A percentile compares a stretch with the other conserved stretches of the same genome.
These are phyloP conservation scores for Trichoderma erinaceum DNA, from an alignment of 495 filamentous ascomycete species.

Conservation along the genomic window DNA sequence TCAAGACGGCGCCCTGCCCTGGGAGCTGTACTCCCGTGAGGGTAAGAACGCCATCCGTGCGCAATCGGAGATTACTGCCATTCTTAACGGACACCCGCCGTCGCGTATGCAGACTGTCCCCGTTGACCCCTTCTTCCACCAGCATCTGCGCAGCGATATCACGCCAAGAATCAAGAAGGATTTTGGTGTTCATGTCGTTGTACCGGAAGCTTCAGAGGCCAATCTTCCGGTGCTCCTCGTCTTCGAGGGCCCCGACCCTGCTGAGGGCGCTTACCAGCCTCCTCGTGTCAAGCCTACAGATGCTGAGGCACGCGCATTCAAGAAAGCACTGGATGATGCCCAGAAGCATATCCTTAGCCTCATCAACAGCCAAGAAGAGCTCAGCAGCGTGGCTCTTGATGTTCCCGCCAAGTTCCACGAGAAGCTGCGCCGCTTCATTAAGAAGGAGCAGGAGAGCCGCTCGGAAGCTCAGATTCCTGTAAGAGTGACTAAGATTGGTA, in stretches of 20 bases:
- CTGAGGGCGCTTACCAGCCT: constrained; percentile 56
- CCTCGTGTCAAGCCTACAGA: constrained; percentile 51
- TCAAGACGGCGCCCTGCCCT: constrained; percentile 56
- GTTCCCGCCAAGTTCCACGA: constrained; percentile 72
- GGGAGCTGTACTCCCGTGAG: constrained; percentile 80
- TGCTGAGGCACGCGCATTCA: constrained; percentile 56
- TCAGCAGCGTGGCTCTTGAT: constrained; percentile 58
- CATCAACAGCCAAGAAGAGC: constrained; percentile 64
- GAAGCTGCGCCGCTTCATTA: constrained; percentile 70
- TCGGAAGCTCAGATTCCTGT: constrained; percentile 63
- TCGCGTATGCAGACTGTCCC: constrained; percentile 60
- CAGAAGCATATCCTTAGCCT: constrained; percentile 61
- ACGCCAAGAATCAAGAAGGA: constrained; percentile 59
- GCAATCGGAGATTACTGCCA: constrained; percentile 70
- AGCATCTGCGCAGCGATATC: constrained; percentile 60
- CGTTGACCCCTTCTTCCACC: constrained; percentile 84
- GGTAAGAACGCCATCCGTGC: constrained; percentile 77
- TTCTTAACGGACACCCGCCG: constrained; percentile 76
- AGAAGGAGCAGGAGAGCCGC: constrained; percentile 64
- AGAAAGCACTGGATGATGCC: constrained; percentile 65
- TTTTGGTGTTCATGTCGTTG: constrained; percentile 71
- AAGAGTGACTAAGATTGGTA: constrained; percentile 53
- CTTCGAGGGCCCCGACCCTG: constrained; percentile 63
- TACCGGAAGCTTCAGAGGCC: constrained; percentile 57
- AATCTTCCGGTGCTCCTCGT: constrained; percentile 70